Percentiles rank a stretch among this genome's conserved stretches.
Evolutionary conservation across 305 asterid species (phyloP).

Genomic region (Withania somnifera): DNA sequence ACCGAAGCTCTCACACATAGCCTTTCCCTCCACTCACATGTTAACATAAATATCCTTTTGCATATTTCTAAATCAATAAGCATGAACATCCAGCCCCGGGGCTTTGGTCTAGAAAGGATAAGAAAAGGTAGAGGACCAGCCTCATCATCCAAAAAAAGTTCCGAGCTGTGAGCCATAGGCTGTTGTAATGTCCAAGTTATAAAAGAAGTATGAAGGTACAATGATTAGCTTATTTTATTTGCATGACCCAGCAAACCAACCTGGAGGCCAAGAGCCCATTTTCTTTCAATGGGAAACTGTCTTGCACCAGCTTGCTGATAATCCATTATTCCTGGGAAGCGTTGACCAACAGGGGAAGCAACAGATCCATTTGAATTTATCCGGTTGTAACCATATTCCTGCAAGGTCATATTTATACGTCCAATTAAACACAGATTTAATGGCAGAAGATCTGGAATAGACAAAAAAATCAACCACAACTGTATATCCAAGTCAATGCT

Average conservation of each 20-base stretch:
- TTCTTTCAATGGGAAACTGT: constrained; percentile 55
- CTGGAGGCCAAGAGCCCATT: constrained; percentile 99
- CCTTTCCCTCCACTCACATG: not conserved
- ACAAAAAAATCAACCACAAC: not conserved
- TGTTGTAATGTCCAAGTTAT: not conserved
- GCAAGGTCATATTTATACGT: not conserved
- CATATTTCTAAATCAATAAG: not conserved
- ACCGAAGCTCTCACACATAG: not conserved
- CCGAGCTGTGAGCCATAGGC: not conserved
- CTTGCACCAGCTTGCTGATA: constrained; percentile 54
- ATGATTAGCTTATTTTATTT: not conserved
- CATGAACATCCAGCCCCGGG: not conserved
- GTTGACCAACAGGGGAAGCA: constrained; percentile 51
- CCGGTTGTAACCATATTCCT: constrained; percentile 56
- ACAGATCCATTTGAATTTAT: constrained; percentile 38
- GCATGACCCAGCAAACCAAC: constrained; percentile 29
- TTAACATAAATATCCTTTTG: not conserved
- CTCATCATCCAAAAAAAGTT: not conserved
- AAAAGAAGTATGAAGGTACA: not conserved
- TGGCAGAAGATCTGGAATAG: not conserved
- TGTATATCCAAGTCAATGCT: not conserved
- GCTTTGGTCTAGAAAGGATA: not conserved
- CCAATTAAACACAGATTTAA: not conserved
- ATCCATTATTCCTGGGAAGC: constrained; percentile 47
- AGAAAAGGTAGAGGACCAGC: not conserved